Conservation (phyloP, 2,329 filamentous ascomycete species). For the Ustulina deusta region DNA sequence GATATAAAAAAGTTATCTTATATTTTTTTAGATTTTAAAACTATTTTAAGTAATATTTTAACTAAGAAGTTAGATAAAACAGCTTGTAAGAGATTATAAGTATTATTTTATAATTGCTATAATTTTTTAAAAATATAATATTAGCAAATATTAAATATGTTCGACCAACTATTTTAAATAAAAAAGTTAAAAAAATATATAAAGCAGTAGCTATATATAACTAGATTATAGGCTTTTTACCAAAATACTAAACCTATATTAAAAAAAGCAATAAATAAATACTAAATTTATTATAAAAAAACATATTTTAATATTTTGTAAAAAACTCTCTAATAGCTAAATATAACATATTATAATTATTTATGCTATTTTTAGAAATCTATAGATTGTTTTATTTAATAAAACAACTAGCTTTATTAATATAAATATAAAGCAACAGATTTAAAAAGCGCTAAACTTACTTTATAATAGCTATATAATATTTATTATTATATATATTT, state of each 20-base stretch:
- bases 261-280: neutral
- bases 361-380: neutral
- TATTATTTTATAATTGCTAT: neutral
- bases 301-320: neutral
- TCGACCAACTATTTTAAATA: neutral
- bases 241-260: neutral
- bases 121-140: conserved; percentile 6
- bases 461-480: conserved; percentile 2
- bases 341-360: neutral
- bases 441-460: neutral
- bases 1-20: neutral
- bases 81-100: neutral
- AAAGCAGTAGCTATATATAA: conserved; percentile 13
- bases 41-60: conserved; percentile 1
- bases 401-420: conserved; percentile 1
- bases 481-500: conserved; percentile 8
- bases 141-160: conserved; percentile 18
- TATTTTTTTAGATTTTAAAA: neutral
- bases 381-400: conserved; percentile 8
- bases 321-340: neutral
- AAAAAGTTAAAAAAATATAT: conserved; percentile 5
- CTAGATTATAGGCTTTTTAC: neutral
- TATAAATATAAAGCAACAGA: neutral
- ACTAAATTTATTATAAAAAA: neutral
- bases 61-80: neutral